A percentile compares a stretch with the other conserved stretches of the same genome.
These are phyloP conservation scores for Elaeis oleifera DNA, from an alignment of 202 grass and related monocot species.

Conservation along the genomic window DNA sequence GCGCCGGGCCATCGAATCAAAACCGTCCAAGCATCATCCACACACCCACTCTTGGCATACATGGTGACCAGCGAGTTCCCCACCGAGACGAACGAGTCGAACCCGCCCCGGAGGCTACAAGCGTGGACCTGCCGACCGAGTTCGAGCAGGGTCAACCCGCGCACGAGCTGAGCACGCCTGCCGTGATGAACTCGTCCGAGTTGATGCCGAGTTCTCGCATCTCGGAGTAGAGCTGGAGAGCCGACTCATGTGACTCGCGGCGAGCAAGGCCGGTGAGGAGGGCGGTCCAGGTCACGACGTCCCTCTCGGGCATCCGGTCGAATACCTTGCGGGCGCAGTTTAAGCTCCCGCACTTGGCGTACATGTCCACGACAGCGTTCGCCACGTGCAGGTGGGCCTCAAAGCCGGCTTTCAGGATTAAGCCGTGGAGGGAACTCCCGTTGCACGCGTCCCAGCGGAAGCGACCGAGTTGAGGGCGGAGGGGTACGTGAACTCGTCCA, in stretches of 20 bases:
- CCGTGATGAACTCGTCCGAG: constrained; percentile 39
- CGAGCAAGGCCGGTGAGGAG: constrained; percentile 9
- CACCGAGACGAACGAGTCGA: constrained; percentile 25
- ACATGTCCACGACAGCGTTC: constrained; percentile 21
- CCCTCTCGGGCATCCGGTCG: constrained; percentile 8
- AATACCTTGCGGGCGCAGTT: constrained; percentile 4
- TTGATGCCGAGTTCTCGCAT: constrained; percentile 28
- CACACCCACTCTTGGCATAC: constrained; percentile 54
- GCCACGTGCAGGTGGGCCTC: constrained; percentile 38
- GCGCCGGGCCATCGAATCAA: constrained; percentile 28
- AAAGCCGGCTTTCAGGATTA: constrained; percentile 36
- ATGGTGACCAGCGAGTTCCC: constrained; percentile 60
- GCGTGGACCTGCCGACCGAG: constrained; percentile 21
- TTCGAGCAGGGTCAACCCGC: constrained; percentile 10
- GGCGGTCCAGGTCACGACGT: constrained; percentile 24
- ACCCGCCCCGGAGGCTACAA: not conserved
- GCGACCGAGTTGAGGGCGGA: constrained; percentile 50
- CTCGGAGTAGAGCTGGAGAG: constrained; percentile 23
- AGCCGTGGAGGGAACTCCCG: constrained; percentile 24
- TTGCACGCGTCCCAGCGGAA: constrained; percentile 12
- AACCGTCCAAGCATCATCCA: constrained; percentile 28
- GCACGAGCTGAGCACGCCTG: constrained; percentile 18
- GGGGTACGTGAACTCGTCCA: constrained; percentile 60
- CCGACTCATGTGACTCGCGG: not conserved
- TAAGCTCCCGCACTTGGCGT: constrained; percentile 16